phyloP scores from a whole-genome alignment of 305 asterid genomes.

The Fraxinus velutina region DNA sequence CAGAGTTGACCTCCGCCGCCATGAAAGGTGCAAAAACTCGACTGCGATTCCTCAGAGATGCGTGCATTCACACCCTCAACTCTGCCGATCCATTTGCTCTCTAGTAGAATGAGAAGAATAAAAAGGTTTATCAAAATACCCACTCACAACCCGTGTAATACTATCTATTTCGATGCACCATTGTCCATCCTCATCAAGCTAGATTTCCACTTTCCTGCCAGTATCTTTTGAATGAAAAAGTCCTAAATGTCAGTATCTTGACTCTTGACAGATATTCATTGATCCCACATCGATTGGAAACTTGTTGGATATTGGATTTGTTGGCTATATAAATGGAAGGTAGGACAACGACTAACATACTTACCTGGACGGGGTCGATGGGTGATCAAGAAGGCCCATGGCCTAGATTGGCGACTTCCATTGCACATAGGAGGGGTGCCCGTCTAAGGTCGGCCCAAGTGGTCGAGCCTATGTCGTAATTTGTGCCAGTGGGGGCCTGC shows the following conservation, averaged over 20 bases:
- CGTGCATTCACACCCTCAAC: neutral
- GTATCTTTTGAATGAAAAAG: neutral
- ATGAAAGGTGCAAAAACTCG: neutral
- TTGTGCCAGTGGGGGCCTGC: constrained; percentile 44
- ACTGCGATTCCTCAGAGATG: too few species aligned
- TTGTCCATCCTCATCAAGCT: neutral
- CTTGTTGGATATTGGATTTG: neutral
- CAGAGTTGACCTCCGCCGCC: neutral
- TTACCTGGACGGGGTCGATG: constrained; percentile 45
- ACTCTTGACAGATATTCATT: neutral
- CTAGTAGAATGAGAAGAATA: neutral
- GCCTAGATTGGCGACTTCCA: constrained; percentile 36
- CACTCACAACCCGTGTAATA: neutral
- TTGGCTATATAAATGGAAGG: neutral
- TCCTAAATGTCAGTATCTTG: neutral
- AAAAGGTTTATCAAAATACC: neutral
- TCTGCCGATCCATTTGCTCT: neutral
- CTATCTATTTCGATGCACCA: neutral
- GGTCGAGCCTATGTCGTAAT: constrained; percentile 42
- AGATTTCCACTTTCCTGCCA: neutral
- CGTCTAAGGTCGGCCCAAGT: constrained; percentile 33
- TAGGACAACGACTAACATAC: neutral
- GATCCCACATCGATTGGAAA: neutral
- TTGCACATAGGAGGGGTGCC: constrained; percentile 38
- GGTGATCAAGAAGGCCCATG: constrained; percentile 37